Evolutionary conservation across 2,329 filamentous ascomycete species (phyloP).

Genomic region (Colletotrichum noveboracense): DNA sequence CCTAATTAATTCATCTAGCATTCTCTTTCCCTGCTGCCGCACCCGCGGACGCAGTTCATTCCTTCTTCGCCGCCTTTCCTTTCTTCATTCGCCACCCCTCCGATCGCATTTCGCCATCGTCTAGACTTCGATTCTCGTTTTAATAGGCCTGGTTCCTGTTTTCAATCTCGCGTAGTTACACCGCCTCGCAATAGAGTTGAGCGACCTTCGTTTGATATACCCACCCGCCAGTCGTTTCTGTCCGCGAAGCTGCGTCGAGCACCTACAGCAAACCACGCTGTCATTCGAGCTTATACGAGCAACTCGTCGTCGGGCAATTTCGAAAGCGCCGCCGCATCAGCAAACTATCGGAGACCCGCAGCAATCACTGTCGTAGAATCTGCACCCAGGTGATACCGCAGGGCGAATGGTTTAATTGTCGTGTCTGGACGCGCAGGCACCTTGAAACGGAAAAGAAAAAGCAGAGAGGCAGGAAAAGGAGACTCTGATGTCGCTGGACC

Average conservation of each 20-base stretch:
- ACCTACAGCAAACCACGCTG: background rate
- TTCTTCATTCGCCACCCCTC: background rate
- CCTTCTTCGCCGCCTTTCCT: conserved; percentile 14
- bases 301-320: conserved; percentile 7
- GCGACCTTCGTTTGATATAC: conserved; percentile 18
- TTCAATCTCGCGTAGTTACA: conserved; percentile 15
- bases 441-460: conserved; percentile 24
- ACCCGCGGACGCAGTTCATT: background rate
- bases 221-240: conserved; percentile 3
- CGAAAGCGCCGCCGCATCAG: conserved; percentile 9
- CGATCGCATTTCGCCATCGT: background rate
- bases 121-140: conserved; percentile 20
- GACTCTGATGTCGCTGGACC: conserved; percentile 28
- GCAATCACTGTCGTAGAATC: background rate
- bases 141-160: conserved; percentile 22
- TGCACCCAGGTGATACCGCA: conserved; percentile 13
- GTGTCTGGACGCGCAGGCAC: conserved; percentile 13
- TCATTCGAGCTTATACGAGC: conserved; percentile 27
- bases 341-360: background rate
- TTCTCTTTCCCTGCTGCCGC: background rate
- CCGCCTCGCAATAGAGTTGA: conserved; percentile 15
- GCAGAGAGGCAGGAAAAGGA: conserved; percentile 25
- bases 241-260: conserved; percentile 8
- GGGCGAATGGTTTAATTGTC: conserved; percentile 2
- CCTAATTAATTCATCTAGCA: conserved; percentile 16